Evolutionary conservation across 441 rosid species (phyloP), one percentile per base, ranked within the genome.

Genomic region (Lepidium campestre): DNA sequence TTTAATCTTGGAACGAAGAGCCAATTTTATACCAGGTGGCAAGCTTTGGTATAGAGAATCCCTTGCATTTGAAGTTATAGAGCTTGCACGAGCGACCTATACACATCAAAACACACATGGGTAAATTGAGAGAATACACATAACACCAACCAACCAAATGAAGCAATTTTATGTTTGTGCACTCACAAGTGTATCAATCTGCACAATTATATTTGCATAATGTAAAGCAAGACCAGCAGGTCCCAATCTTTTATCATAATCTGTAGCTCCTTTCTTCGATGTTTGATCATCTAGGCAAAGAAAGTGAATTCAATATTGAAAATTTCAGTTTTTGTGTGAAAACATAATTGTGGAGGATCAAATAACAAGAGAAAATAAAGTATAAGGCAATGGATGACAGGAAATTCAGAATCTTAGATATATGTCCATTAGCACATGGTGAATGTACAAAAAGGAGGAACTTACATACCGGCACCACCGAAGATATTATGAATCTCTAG

Each of bases 211-310:
- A 70, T 87, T 87, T 59, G 93, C 93, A 65, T 85, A 87, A 56
- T 87, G 93, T 77, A 87, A 77, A 60, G 87, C 83, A 70, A 85
- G 90, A 57, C 93, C 93, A 62, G 90, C 87, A 50, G 86, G 85
- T 75, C 93, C 93, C 77, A 87, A 48, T 77, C 76, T 83, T 75
- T 71, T 76, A 70, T 65, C 75, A 72, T 40, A 67, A 73, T 55
- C 75, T 44, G 55, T 66, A 56, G 77, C 76, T 75, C 76, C 81
- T 67, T 81, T 76, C 32, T 67, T 72, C 10, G 67, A 67, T 59
- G 39, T 66, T 61, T 77, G 62, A 75, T 61, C 67, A 67, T 82
- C 92, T 84, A 34, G 9, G 14, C 32, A 75, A 40, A 68, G 34
- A 40, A 69, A 49, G 15, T 17, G 2, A 55, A 59, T 40, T 46